Conservation (phyloP, 805 yeast genomes). For the Lipomyces chichibuensis region DNA sequence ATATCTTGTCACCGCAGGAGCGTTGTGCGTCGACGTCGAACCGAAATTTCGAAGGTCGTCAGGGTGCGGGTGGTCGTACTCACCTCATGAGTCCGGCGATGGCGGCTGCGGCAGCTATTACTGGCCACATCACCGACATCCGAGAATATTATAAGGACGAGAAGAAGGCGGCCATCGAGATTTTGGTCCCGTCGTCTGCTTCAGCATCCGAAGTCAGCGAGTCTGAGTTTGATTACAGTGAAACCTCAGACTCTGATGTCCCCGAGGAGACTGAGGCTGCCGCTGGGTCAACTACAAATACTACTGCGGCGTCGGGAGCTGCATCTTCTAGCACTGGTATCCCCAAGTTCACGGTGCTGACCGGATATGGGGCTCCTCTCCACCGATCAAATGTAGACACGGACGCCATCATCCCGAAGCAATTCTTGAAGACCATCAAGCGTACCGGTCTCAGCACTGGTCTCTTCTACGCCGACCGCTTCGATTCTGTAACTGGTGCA, state of each 20-base stretch:
- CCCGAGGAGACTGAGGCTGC: constrained; percentile 6
- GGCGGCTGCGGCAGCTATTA: constrained; percentile 98
- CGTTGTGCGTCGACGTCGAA: constrained; percentile 99
- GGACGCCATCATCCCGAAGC: constrained; percentile 98
- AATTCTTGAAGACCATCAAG: constrained; percentile 95
- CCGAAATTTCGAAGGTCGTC: constrained; percentile 99
- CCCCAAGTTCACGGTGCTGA: constrained; percentile 72
- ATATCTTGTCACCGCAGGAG: constrained; percentile 90
- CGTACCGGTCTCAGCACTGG: constrained; percentile 91
- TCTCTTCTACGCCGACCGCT: constrained; percentile 88
- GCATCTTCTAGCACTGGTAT: constrained; percentile 50
- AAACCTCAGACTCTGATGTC: constrained; percentile 57
- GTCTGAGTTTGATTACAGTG: constrained; percentile 47
- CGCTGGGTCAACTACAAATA: constrained; percentile 22
- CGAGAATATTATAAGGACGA: constrained; percentile 67
- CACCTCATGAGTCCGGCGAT: constrained; percentile 98
- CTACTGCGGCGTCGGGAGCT: constrained; percentile 39
- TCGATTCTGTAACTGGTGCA: constrained; percentile 60
- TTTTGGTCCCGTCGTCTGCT: constrained; percentile 45
- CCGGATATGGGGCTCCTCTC: constrained; percentile 91
- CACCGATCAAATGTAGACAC: constrained; percentile 96
- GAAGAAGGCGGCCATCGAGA: constrained; percentile 62
- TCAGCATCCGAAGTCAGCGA: constrained; percentile 45
- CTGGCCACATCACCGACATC: constrained; percentile 88
- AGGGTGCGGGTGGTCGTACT: constrained; percentile 94